Percentiles rank a stretch among this genome's conserved stretches.
phyloP scores from a whole-genome alignment of 345 rosid species.

The Citrus glauca region DNA sequence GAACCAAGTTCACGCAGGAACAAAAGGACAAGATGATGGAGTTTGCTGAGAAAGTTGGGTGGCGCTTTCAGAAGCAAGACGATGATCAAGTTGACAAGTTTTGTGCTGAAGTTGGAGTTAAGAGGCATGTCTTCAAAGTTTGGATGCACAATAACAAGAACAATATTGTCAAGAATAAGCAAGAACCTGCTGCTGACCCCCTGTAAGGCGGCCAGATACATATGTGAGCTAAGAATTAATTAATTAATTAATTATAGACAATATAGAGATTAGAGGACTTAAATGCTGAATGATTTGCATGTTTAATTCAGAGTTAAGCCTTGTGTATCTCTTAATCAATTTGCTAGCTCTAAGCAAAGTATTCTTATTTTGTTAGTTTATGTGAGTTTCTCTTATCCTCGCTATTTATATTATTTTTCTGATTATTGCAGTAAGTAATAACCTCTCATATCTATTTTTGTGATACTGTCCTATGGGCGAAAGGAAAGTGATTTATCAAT shows the following conservation, averaged over 20 bases:
- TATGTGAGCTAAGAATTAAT: too few relatives aligned
- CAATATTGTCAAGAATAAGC: constrained; percentile 39
- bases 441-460: too few relatives aligned
- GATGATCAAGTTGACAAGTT: constrained; percentile 60
- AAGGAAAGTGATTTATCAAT: too few relatives aligned
- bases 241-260: too few relatives aligned
- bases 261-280: too few relatives aligned
- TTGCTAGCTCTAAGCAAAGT: background rate
- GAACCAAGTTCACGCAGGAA: constrained; percentile 64
- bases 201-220: background rate
- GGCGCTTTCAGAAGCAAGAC: constrained; percentile 72
- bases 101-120: constrained; percentile 62
- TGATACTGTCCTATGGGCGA: too few relatives aligned
- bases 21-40: constrained; percentile 83
- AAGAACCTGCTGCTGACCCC: constrained; percentile 18
- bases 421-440: too few relatives aligned
- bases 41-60: constrained; percentile 70
- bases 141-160: constrained; percentile 94
- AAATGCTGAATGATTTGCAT: too few relatives aligned
- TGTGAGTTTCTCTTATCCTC: background rate
- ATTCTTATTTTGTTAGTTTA: background rate
- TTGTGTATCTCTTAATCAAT: background rate
- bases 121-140: constrained; percentile 71
- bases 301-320: background rate
- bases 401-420: background rate